Evolutionary conservation across 768 basidiomycete species (phyloP), one percentile per base, ranked within the genome.

Genomic region (Lactarius sanguifluus): DNA sequence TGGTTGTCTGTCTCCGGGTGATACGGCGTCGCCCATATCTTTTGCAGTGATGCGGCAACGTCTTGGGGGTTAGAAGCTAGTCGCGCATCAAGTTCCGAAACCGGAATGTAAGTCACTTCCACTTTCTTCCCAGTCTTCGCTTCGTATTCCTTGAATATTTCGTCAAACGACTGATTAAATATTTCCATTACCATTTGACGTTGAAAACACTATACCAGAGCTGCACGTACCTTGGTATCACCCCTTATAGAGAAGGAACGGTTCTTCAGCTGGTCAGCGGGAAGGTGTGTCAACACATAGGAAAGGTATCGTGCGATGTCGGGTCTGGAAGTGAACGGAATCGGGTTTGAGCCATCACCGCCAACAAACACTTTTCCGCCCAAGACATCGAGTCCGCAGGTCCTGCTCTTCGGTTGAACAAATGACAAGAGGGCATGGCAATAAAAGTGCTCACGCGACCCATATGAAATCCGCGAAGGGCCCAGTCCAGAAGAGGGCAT

Each of bases 401-500:
- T 30, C 1, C 63, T 64, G 55, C 32, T 41, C 41, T 60, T 12
- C 8, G 18, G 30, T 30, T 47, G 20, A 60, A 38, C 30, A 23
- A 30, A 23, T 57, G 38, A 20, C 8, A 16, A 32, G n/a, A 20
- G n/a, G 52, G 38, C 23, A 18, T 9, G 18, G n/a, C 2, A 36
- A 28, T 15, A 25, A 25, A 34, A 13, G 38, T 28, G 60, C 67
- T 30, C 36, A 68, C 67, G 28, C 43, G 5, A 10, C 34, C 30
- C 66, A 66, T 9, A 61, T 16, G 16, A 18, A 61, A 41, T 69
- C 68, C 36, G 55, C 43, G 54, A 69, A 63, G 13, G 58, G 50
- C 3, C 70, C 70, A 34, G 70, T 70, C 45, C 41, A 70, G 57
- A 65, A 70, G 18, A 59, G 38, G 43, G 67, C 61, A 47, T 56